Evolutionary conservation across 208 protist species (phyloP), one percentile per base, ranked within the genome.

Genomic region (Leishmania lainsoni): DNA sequence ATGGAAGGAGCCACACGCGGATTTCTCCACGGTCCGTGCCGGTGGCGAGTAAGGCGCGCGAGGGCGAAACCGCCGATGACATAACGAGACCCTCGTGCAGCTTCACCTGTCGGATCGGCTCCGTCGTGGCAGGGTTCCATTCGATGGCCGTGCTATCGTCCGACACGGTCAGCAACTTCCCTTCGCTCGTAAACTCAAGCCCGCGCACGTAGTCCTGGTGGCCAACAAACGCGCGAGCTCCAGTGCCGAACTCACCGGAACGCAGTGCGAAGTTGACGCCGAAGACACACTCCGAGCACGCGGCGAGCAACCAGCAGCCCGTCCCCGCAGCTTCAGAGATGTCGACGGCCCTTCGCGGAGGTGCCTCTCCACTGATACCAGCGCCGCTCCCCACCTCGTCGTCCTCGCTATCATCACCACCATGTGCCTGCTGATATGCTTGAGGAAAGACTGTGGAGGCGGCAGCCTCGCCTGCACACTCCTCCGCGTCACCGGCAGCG

Each of bases 121-220:
- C 86, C 29, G 86, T 78, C 54, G 66, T 84, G 3, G 54, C 45
- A 63, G 87, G 66, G 63, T 84, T 80, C 91, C 94, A 97, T 87
- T 97, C 94, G 22, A 97, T 89, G 4, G 85, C 89, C 22, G 94
- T 96, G 82, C 87, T 81, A 75, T 97, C 94, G 83, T 97, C 94
- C 22, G 92, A 93, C 35, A 96, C 91, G 14, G 92, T 97, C 58
- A 95, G 76, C 32, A 97, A 87, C 58, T 89, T 94, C 14, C 88
- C 82, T 3, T 72, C 58, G 39, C 68, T 81, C 42, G 90, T 83
- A 74, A 97, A 95, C 80, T 95, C 87, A 32, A 97, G 49, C 0
- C 94, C 94, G 17, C 94, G 92, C 14, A 97, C 90, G 78, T 97
- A 97, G 77, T 97, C 94, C 66, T 79, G 84, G 76, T 97, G 94